These are phyloP conservation scores for Urochloa ruziziensis DNA, from an alignment of 176 grass and related monocot species.

Conservation along the genomic window DNA sequence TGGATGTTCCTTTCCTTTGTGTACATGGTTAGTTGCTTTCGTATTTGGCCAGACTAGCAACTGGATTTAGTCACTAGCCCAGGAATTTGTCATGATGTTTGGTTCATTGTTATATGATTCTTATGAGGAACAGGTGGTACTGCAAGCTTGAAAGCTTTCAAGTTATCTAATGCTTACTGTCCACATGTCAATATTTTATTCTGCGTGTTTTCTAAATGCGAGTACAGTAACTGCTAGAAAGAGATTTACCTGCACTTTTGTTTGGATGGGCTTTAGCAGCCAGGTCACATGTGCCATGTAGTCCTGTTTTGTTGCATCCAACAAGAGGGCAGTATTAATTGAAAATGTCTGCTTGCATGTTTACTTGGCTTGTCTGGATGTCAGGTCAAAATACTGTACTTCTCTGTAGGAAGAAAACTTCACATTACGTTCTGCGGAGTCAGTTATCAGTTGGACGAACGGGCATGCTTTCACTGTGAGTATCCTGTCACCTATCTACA, in stretches of 20 bases:
- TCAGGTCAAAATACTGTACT: not conserved
- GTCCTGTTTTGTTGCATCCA: not conserved
- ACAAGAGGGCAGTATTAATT: not conserved
- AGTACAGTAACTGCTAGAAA: no score
- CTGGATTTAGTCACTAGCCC: not conserved
- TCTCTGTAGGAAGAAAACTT: not conserved
- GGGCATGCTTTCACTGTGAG: not conserved
- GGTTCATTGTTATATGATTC: not conserved
- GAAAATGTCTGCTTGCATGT: not conserved
- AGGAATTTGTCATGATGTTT: not conserved
- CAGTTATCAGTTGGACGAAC: not conserved
- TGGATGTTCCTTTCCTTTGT: not conserved
- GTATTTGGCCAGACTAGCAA: not conserved
- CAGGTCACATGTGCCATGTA: not conserved
- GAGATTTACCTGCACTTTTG: not conserved
- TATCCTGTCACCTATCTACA: not conserved
- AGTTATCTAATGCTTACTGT: not conserved
- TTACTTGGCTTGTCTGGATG: not conserved
- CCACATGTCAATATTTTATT: not conserved
- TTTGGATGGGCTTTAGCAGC: not conserved
- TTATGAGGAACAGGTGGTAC: not conserved
- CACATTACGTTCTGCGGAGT: not conserved
- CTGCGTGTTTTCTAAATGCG: not conserved
- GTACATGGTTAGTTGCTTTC: not conserved
- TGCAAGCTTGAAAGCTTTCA: not conserved